phyloP scores from a whole-genome alignment of 2,329 filamentous ascomycete species.

The Rhynchosporium secalis region DNA sequence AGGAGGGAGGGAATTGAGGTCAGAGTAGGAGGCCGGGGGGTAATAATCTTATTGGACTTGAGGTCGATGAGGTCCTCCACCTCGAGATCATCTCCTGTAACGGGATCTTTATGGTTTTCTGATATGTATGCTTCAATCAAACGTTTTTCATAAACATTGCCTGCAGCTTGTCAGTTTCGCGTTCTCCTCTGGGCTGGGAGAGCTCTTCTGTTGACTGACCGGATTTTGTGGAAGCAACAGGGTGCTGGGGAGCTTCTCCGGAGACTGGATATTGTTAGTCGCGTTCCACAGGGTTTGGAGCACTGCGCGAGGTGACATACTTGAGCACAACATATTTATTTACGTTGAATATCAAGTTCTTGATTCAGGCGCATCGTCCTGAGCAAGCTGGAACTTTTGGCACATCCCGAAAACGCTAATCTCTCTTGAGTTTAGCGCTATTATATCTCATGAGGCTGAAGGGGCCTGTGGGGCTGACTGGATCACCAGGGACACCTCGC shows the following conservation, averaged over 20 bases:
- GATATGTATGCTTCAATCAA: conserved; percentile 93
- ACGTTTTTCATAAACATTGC: conserved; percentile 90
- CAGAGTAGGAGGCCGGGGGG: conserved; percentile 85
- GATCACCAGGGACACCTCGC: background rate
- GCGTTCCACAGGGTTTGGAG: conserved; percentile 26
- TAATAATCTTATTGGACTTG: conserved; percentile 79
- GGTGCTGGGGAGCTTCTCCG: conserved; percentile 91
- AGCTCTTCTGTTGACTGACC: conserved; percentile 55
- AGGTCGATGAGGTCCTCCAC: conserved; percentile 84
- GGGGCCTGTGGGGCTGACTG: background rate
- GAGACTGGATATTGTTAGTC: conserved; percentile 63
- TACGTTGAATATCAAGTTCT: conserved; percentile 26
- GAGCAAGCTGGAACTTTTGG: conserved; percentile 17
- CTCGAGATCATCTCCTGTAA: conserved; percentile 81
- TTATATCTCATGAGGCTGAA: background rate
- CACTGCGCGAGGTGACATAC: conserved; percentile 47
- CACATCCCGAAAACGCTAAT: conserved; percentile 19
- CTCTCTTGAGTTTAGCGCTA: background rate
- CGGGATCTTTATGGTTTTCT: conserved; percentile 89
- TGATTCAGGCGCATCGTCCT: conserved; percentile 30
- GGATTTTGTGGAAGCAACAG: conserved; percentile 92
- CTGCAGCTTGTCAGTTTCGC: conserved; percentile 45
- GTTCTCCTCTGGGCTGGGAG: conserved; percentile 19
- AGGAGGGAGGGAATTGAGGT: conserved; percentile 96
- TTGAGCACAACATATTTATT: conserved; percentile 63